A percentile compares a stretch with the other conserved stretches of the same genome.
These are phyloP conservation scores for Mortierella sp. DNA, from an alignment of 371 early-diverging fungal genomes.

Conservation along the genomic window DNA sequence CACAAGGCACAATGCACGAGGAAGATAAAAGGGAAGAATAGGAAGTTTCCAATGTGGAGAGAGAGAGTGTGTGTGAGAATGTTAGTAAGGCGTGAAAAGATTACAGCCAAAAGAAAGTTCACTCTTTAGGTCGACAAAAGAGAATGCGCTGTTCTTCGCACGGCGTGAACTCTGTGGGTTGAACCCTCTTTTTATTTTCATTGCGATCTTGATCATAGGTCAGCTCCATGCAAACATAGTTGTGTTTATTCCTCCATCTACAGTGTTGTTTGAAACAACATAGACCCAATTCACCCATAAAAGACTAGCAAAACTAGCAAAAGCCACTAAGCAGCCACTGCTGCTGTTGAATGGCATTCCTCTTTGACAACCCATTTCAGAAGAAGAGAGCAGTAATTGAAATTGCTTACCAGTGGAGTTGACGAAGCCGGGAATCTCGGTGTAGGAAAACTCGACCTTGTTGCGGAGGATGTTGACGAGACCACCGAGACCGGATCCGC, in stretches of 20 bases:
- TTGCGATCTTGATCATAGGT: not conserved
- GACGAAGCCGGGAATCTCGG: conserved; percentile 90
- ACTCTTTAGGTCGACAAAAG: not conserved
- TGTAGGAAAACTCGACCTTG: conserved; percentile 79
- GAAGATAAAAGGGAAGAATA: not conserved
- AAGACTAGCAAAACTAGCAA: not conserved
- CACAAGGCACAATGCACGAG: not conserved
- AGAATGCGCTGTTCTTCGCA: not conserved
- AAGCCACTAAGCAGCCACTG: not conserved
- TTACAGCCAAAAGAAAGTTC: not conserved
- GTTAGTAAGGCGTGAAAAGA: conserved; percentile 7
- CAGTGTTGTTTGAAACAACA: not conserved
- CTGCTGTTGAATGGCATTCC: not conserved
- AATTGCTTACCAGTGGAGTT: conserved; percentile 79
- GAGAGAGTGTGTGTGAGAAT: not conserved
- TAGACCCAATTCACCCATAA: not conserved
- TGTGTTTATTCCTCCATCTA: not conserved
- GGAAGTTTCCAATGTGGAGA: not conserved
- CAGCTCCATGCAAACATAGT: not conserved
- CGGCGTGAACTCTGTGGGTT: not conserved
- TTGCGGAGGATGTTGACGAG: conserved; percentile 84
- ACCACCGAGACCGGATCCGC: conserved; percentile 94
- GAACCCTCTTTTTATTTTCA: not conserved
- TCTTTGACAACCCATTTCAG: too few relatives aligned
- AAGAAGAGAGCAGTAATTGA: not conserved